These are phyloP conservation scores for Protea cynaroides DNA, from an alignment of 164 flowering plant species.

Conservation along the genomic window DNA sequence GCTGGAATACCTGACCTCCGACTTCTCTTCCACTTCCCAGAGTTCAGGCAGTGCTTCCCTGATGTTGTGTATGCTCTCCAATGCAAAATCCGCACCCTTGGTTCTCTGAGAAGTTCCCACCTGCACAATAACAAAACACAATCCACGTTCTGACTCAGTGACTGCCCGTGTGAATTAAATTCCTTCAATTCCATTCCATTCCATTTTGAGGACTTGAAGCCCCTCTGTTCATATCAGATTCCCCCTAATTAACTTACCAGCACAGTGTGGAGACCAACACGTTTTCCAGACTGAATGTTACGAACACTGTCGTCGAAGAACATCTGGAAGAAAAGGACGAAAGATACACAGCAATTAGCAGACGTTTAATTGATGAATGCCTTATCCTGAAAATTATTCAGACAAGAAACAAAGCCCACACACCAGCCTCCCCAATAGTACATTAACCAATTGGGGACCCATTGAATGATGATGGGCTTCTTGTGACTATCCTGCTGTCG, in stretches of 20 bases:
- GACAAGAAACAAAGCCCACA: too few relatives aligned
- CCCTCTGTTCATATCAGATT: background rate
- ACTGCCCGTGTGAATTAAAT: background rate
- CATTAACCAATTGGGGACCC: too few relatives aligned
- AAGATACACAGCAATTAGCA: background rate
- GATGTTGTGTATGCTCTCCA: constrained; percentile 92
- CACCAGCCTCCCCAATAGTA: too few relatives aligned
- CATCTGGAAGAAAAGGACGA: constrained; percentile 40
- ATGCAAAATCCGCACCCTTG: constrained; percentile 73
- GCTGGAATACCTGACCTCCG: constrained; percentile 39
- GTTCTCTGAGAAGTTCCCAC: constrained; percentile 67
- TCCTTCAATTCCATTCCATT: too few relatives aligned
- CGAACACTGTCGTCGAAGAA: constrained; percentile 95
- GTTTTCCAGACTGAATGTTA: constrained; percentile 68
- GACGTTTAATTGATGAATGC: too few relatives aligned
- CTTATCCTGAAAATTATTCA: too few relatives aligned
- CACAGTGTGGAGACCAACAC: constrained; percentile 72
- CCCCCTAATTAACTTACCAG: constrained; percentile 40
- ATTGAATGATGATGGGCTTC: too few relatives aligned
- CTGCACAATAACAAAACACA: constrained; percentile 26
- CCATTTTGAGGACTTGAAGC: background rate
- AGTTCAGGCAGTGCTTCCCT: constrained; percentile 88
- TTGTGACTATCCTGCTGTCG: too few relatives aligned
- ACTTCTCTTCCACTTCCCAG: constrained; percentile 55
- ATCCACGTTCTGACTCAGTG: background rate